Evolutionary conservation across 2,329 filamentous ascomycete genomes (phyloP).

Genomic region (Ascochyta rabiei): DNA sequence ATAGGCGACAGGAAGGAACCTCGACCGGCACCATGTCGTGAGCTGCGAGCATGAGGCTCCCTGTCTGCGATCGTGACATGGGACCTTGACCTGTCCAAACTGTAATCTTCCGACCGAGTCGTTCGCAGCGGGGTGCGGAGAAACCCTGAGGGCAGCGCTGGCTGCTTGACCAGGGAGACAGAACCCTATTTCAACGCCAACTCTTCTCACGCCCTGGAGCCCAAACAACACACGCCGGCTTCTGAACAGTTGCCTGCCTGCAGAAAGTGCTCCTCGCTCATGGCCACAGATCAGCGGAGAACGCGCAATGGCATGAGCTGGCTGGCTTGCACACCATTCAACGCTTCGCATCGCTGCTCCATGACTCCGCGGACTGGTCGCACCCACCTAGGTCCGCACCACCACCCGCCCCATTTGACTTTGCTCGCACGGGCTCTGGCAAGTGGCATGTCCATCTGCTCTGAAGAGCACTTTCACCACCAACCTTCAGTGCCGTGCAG

Average conservation of each 20-base stretch:
- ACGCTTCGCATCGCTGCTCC: slow-evolving; percentile 7
- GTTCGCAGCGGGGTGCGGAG: slow-evolving; percentile 47
- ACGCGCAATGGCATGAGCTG: slow-evolving; percentile 4
- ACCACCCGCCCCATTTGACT: slow-evolving; percentile 18
- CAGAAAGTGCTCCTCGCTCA: not conserved
- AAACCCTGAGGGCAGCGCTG: slow-evolving; percentile 45
- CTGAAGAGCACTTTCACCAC: slow-evolving; percentile 18
- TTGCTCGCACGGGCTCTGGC: slow-evolving; percentile 29
- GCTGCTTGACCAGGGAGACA: slow-evolving; percentile 38
- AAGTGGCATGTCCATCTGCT: slow-evolving; percentile 25
- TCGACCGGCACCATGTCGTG: slow-evolving; percentile 28
- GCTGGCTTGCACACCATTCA: slow-evolving; percentile 15
- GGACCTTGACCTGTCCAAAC: slow-evolving; percentile 44
- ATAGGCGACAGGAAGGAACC: slow-evolving; percentile 32
- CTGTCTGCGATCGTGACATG: slow-evolving; percentile 46
- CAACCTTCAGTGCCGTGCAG: slow-evolving; percentile 24
- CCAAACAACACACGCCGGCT: slow-evolving; percentile 5
- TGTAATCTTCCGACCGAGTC: slow-evolving; percentile 46
- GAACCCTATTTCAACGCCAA: slow-evolving; percentile 47
- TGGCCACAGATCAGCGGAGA: not conserved
- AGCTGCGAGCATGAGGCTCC: slow-evolving; percentile 27
- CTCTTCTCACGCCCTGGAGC: slow-evolving; percentile 1
- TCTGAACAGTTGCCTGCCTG: not conserved
- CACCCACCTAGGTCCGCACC: slow-evolving; percentile 4
- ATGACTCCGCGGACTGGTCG: slow-evolving; percentile 6